Percentiles rank a stretch among this genome's conserved stretches.
Evolutionary conservation across 1,284 basidiomycete genomes (phyloP).

Genomic region (Rhodotorula sp.): DNA sequence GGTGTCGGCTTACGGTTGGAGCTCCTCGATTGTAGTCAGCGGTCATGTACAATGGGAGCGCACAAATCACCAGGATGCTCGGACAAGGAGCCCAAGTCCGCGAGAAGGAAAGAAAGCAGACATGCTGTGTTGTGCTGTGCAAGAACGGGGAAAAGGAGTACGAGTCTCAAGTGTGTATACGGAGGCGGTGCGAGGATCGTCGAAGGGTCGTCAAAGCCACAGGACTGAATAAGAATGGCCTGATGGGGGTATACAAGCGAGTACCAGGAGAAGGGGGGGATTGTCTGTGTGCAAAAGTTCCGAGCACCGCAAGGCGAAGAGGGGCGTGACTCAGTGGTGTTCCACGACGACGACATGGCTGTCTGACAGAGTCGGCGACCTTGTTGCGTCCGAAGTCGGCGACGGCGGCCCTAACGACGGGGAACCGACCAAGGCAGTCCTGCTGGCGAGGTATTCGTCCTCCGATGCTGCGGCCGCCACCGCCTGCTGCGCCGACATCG

Average conservation of each 20-base stretch:
- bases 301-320: too few relatives aligned
- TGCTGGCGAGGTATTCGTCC: neutral
- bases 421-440: neutral
- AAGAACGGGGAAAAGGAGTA: neutral
- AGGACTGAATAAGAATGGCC: neutral
- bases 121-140: neutral
- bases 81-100: too few relatives aligned
- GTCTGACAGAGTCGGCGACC: neutral
- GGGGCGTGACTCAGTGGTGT: neutral
- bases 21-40: too few relatives aligned
- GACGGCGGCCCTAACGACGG: neutral
- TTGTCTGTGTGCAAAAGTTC: constrained; percentile 1
- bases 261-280: neutral
- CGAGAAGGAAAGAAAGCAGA: neutral
- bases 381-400: neutral
- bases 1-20: too few relatives aligned
- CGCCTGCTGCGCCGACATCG: neutral
- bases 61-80: too few relatives aligned
- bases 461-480: neutral
- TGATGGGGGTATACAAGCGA: neutral
- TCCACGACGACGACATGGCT: constrained; percentile 7
- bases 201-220: neutral
- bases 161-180: neutral
- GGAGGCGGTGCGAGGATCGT: neutral
- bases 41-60: too few relatives aligned